These are phyloP conservation scores for Citrus mangshanensis DNA, from an alignment of 345 rosid genomes.

Conservation along the genomic window DNA sequence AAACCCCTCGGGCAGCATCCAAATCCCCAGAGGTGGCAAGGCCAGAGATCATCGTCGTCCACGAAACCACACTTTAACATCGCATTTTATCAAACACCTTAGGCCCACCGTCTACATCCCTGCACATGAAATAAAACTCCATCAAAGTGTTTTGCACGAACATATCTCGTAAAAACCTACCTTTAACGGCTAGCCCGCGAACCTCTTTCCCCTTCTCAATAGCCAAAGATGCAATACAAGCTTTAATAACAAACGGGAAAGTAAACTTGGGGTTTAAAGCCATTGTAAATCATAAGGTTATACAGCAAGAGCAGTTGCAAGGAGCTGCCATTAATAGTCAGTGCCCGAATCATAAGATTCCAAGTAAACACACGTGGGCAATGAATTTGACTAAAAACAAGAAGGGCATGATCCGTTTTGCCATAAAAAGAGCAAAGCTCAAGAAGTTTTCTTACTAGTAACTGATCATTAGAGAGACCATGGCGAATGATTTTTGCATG, in stretches of 20 bases:
- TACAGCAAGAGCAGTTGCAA: conserved; percentile 48
- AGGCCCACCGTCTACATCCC: conserved; percentile 38
- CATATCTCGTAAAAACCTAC: conserved; percentile 44
- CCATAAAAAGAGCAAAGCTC: conserved; percentile 42
- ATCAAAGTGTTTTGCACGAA: conserved; percentile 56
- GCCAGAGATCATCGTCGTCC: conserved; percentile 70
- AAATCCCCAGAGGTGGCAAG: conserved; percentile 45
- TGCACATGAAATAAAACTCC: conserved; percentile 58
- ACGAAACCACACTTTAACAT: conserved; percentile 52
- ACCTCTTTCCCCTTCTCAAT: conserved; percentile 44
- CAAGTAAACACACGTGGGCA: conserved; percentile 52
- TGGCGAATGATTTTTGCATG: conserved; percentile 53
- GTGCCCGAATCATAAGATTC: conserved; percentile 69
- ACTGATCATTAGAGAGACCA: conserved; percentile 43
- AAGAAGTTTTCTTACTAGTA: conserved; percentile 55
- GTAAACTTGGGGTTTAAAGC: conserved; percentile 54
- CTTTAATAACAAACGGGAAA: conserved; percentile 63
- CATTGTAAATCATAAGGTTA: conserved; percentile 47
- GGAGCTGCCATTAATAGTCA: conserved; percentile 33
- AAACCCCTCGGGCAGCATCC: conserved; percentile 45
- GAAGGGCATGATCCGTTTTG: conserved; percentile 43
- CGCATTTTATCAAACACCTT: conserved; percentile 58
- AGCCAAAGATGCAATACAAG: conserved; percentile 41
- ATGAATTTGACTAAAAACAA: conserved; percentile 40
- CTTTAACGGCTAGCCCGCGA: conserved; percentile 55